Evolutionary conservation across 257 asterid species (phyloP), one percentile per base, ranked within the genome.

Genomic region (Nicotiana otophora): DNA sequence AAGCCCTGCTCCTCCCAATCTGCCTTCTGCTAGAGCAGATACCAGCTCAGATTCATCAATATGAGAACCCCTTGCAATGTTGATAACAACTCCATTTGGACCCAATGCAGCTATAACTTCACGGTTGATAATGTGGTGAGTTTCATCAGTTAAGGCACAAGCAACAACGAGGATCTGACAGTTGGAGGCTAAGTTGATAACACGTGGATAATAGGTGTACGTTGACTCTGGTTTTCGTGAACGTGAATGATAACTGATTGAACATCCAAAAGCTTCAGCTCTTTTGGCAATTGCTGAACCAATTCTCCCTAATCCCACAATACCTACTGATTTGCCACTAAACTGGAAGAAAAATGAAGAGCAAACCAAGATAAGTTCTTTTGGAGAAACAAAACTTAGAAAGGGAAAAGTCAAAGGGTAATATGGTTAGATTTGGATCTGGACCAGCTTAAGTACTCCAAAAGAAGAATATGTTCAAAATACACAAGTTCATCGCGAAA

Each of bases 261-360:
- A 60, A 83, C 98, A 94, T 33, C 91, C 93, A 69, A 94, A 94
- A 81, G 91, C 98, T 89, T 87, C 91, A 30, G 91, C 97, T 84
- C 97, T 87, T 75, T 76, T 91, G 39, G 97, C 96, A 28, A 94
- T 89, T 84, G 97, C 96, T 60, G 93, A 89, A 33, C 98, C 98
- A 68, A 92, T 94, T 72, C 98, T 87, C 26, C 96, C 97, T 81
- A 92, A 82, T 30, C 97, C 98, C 3, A 94, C 83, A 33, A 94
- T 91, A 64, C 97, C 97, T 30, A 91, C 90, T 68, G 95, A 81
- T 89, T 93, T 93, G 66, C 94, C 95, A 77, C 91, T 89, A 80
- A 93, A 89, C 97, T 92, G 91, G 60, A 85, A 78, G 46, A 78
- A 83, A 79, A 17, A 53, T 20, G 20, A 48, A 48, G 39, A 48